Percentiles rank a stretch among this genome's conserved stretches.
These are phyloP conservation scores for Chaetomium sp. DNA, from an alignment of 2,329 filamentous ascomycete genomes.

Conservation along the genomic window DNA sequence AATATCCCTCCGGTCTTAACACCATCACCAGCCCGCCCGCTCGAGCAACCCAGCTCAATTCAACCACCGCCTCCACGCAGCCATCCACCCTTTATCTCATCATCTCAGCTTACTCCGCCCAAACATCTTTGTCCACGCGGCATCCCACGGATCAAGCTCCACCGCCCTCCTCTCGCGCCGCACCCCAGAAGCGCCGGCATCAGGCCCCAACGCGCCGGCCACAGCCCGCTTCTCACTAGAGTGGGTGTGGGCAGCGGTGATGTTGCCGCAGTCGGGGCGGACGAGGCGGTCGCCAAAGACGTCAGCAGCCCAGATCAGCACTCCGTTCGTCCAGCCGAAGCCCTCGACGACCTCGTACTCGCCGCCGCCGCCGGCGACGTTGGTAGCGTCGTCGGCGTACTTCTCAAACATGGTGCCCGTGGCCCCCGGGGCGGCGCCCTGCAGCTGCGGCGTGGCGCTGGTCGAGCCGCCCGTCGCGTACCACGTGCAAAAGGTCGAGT, in stretches of 20 bases:
- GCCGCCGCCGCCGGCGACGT: slow-evolving; percentile 64
- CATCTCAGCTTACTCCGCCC: slow-evolving; percentile 30
- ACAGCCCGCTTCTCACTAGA: slow-evolving; percentile 36
- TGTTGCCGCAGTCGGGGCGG: slow-evolving; percentile 58
- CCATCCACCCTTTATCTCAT: slow-evolving; percentile 5
- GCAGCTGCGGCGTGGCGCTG: slow-evolving; percentile 52
- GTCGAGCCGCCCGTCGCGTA: slow-evolving; percentile 66
- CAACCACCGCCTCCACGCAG: slow-evolving; percentile 1
- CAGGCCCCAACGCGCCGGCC: neutral
- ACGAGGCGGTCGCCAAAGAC: slow-evolving; percentile 58
- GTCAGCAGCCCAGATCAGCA: slow-evolving; percentile 67
- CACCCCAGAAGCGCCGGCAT: slow-evolving; percentile 14
- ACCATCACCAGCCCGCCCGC: neutral
- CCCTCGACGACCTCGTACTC: slow-evolving; percentile 71
- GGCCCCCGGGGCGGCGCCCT: slow-evolving; percentile 46
- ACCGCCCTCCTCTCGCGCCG: slow-evolving; percentile 44
- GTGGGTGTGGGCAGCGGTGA: slow-evolving; percentile 46
- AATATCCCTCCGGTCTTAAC: neutral
- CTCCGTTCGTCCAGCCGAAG: slow-evolving; percentile 72
- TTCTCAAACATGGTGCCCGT: slow-evolving; percentile 71
- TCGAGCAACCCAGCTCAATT: neutral
- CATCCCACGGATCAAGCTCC: slow-evolving; percentile 50
- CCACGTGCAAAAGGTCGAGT: slow-evolving; percentile 71
- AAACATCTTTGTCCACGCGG: slow-evolving; percentile 53
- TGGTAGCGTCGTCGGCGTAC: slow-evolving; percentile 62